Conservation (phyloP, 176 grass and related monocot species). For the Hyparrhenia diplandra region DNA sequence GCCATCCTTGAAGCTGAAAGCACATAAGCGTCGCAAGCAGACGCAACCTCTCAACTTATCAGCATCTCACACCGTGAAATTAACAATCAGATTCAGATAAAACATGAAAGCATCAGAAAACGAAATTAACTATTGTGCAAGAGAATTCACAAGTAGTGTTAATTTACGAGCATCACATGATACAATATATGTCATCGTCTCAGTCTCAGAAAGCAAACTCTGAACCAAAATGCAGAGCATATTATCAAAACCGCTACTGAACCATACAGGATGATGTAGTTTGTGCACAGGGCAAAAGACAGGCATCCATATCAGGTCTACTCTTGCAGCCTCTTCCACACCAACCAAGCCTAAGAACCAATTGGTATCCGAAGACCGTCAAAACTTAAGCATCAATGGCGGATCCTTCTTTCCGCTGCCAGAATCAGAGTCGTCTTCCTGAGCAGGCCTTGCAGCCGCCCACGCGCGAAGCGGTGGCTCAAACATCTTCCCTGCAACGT, state of each 20-base stretch:
- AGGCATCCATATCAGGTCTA: neutral
- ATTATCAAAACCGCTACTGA: neutral
- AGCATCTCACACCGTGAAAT: neutral
- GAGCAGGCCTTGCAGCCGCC: slow-evolving; percentile 23
- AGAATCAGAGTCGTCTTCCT: neutral
- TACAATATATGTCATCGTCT: neutral
- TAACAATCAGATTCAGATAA: neutral
- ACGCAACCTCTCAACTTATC: neutral
- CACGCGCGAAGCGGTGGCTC: too few species aligned
- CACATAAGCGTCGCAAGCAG: too few species aligned
- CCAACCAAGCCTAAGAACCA: neutral
- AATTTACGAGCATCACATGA: neutral
- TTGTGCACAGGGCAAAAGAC: neutral
- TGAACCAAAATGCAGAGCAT: slow-evolving; percentile 6
- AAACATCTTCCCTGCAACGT: slow-evolving; percentile 48
- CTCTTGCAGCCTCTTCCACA: neutral
- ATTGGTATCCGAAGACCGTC: neutral
- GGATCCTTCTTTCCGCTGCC: slow-evolving; percentile 44
- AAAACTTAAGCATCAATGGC: slow-evolving; percentile 54
- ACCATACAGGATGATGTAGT: neutral
- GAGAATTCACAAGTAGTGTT: neutral
- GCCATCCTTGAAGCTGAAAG: neutral
- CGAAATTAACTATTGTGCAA: neutral
- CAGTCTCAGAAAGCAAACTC: neutral
- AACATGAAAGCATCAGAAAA: neutral